Evolutionary conservation across 495 filamentous ascomycete genomes (phyloP).

Genomic region (Glonium stellatum): DNA sequence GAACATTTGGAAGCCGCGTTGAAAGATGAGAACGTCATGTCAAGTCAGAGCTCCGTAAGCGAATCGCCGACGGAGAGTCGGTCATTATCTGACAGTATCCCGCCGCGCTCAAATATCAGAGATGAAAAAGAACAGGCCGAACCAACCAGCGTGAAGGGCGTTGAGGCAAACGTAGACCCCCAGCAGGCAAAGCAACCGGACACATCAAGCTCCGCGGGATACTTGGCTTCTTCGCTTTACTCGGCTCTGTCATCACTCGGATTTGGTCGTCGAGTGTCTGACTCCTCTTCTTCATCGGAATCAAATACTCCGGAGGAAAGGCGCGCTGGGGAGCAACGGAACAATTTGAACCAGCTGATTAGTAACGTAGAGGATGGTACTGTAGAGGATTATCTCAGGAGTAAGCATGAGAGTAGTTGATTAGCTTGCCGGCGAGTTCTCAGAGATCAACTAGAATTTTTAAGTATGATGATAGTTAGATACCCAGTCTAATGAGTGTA

Average conservation of each 20-base stretch:
- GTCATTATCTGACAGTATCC: not conserved
- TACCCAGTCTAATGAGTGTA: not conserved
- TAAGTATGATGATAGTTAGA: not conserved
- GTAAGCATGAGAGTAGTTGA: not conserved
- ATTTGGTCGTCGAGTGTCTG: not conserved
- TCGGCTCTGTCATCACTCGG: constrained; percentile 1
- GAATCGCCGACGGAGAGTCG: not conserved
- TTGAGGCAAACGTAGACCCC: not conserved
- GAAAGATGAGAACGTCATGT: not conserved
- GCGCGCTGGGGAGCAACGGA: not conserved
- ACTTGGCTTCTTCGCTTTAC: not conserved
- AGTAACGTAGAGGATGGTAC: constrained; percentile 4
- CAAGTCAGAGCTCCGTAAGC: not conserved
- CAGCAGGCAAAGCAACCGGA: not conserved
- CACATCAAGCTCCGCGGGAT: not conserved
- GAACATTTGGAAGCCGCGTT: constrained; percentile 24
- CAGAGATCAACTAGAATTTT: too few relatives aligned
- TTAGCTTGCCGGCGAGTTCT: not conserved
- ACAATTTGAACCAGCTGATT: constrained; percentile 3
- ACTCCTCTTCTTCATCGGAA: constrained; percentile 4
- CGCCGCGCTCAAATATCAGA: not conserved
- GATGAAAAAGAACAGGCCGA: not conserved
- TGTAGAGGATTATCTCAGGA: constrained; percentile 15
- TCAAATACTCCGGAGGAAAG: not conserved
- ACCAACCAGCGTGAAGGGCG: not conserved